Conservation (phyloP, 1,139 yeast genomes). For the Diutina pseudorugosa region DNA sequence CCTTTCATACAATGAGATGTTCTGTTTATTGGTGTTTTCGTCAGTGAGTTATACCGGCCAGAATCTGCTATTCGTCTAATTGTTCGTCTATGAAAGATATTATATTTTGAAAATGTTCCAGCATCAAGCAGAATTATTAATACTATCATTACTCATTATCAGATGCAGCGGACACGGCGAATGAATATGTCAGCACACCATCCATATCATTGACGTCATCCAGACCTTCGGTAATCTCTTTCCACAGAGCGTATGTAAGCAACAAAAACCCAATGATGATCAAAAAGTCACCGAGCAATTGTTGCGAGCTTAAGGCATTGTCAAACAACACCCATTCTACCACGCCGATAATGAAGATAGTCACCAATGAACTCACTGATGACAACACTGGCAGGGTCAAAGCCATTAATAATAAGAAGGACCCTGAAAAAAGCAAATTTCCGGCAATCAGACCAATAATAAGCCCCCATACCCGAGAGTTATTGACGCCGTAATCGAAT, state of each 20-base stretch:
- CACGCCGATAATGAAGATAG: conserved; percentile 69
- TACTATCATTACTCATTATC: background rate
- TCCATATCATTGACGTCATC: conserved; percentile 42
- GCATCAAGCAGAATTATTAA: no score
- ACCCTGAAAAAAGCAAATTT: conserved; percentile 59
- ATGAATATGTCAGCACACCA: conserved; percentile 30
- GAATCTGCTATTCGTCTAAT: no score
- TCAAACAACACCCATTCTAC: conserved; percentile 70
- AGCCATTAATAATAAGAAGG: conserved; percentile 70
- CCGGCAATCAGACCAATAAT: conserved; percentile 41
- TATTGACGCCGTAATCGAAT: conserved; percentile 27
- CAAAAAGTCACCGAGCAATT: conserved; percentile 42
- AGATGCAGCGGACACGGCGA: conserved; percentile 15
- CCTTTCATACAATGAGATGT: no score
- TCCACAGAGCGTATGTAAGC: conserved; percentile 64
- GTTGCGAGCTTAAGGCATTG: conserved; percentile 33
- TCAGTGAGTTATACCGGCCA: no score
- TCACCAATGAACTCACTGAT: conserved; percentile 67
- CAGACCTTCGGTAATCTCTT: conserved; percentile 55
- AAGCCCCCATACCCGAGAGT: conserved; percentile 28
- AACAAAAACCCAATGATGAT: conserved; percentile 58
- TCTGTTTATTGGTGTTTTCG: no score
- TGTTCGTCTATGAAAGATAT: no score
- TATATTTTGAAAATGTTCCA: no score
- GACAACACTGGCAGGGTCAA: conserved; percentile 79